phyloP scores from a whole-genome alignment of 2,329 filamentous ascomycete species.

The Hymenoscyphus repandus region DNA sequence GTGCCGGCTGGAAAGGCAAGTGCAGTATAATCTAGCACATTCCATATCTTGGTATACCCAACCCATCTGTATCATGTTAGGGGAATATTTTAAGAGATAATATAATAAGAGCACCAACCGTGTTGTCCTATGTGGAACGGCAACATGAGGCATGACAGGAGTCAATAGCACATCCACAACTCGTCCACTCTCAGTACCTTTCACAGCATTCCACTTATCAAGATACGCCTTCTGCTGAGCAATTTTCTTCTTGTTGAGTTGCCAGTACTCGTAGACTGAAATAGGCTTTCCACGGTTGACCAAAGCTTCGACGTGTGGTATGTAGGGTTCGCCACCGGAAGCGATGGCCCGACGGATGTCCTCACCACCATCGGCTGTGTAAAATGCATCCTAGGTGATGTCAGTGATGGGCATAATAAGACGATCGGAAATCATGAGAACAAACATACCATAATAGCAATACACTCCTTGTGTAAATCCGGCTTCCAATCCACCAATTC shows the following conservation, averaged over 20 bases:
- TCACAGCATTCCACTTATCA: conserved; percentile 27
- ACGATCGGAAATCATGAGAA: too few relatives aligned
- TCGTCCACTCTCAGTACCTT: conserved; percentile 18
- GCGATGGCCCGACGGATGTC: conserved; percentile 10
- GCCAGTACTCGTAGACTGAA: conserved; percentile 12
- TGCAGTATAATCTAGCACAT: conserved; percentile 55
- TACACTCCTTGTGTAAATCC: conserved; percentile 47
- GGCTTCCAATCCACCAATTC: conserved; percentile 44
- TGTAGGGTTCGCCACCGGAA: conserved; percentile 25
- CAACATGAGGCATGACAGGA: conserved; percentile 51
- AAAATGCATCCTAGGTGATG: conserved; percentile 33
- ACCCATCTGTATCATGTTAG: conserved; percentile 37
- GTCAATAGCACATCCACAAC: conserved; percentile 28
- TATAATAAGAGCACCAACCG: not conserved
- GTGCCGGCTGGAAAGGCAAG: conserved; percentile 49
- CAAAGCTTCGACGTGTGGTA: conserved; percentile 53
- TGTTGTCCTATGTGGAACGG: conserved; percentile 38
- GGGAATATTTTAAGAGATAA: not conserved
- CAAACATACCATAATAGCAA: conserved; percentile 45
- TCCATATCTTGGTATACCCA: conserved; percentile 55
- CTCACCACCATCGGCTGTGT: conserved; percentile 19
- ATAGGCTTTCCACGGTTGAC: conserved; percentile 38
- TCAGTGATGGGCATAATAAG: not conserved
- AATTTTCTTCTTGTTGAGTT: conserved; percentile 17
- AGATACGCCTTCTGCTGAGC: conserved; percentile 28